Percentiles rank a stretch among this genome's conserved stretches.
Evolutionary conservation across 2,329 filamentous ascomycete species (phyloP).

Genomic region (Fusarium nodosum): DNA sequence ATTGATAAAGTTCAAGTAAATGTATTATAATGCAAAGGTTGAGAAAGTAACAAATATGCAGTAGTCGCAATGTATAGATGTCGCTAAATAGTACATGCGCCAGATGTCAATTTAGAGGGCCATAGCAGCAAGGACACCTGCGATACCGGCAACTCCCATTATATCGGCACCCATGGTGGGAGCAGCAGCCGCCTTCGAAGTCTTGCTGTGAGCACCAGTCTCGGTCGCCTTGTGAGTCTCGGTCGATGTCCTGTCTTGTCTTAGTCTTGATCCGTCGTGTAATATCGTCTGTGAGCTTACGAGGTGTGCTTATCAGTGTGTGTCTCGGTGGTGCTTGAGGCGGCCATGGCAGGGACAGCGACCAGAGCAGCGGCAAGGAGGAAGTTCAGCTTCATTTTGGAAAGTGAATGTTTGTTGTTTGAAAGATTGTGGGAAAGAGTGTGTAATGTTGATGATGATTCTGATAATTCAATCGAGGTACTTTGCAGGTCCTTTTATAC

Average conservation of each 20-base stretch:
- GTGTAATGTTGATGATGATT: not conserved
- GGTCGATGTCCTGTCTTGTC: conserved; percentile 4
- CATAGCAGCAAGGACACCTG: conserved; percentile 27
- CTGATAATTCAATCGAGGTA: not conserved
- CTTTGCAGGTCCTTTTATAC: conserved; percentile 10
- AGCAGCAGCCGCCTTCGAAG: conserved; percentile 21
- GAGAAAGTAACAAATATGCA: no score
- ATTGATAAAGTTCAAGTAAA: no score
- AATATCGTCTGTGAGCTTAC: not conserved
- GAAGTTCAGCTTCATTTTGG: conserved; percentile 31
- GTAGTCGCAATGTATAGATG: no score
- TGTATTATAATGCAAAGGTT: no score
- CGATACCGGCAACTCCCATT: conserved; percentile 23
- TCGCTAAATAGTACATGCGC: not conserved
- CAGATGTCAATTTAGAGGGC: not conserved
- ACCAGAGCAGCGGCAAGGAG: conserved; percentile 20
- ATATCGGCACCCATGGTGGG: conserved; percentile 24
- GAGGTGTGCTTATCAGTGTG: not conserved
- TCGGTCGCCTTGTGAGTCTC: not conserved
- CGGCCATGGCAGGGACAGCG: conserved; percentile 10
- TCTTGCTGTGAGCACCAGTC: not conserved
- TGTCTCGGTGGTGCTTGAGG: conserved; percentile 18
- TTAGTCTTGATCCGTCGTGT: not conserved
- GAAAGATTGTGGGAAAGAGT: not conserved
- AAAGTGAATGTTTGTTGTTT: not conserved